Conservation (phyloP, 257 asterid species). For the Schizonepeta tenuifolia region DNA sequence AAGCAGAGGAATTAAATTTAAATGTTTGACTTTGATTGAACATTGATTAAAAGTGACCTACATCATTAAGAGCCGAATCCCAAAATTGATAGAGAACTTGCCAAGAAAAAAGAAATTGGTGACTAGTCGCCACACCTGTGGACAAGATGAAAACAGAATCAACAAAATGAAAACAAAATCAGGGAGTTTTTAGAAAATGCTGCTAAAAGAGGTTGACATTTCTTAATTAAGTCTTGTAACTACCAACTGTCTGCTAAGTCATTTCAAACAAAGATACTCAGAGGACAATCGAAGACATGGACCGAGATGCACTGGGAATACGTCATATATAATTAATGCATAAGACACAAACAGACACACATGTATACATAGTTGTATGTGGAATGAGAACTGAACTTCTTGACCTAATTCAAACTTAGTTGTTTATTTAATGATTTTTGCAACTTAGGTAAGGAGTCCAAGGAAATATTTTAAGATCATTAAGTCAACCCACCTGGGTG, state of each 20-base stretch:
- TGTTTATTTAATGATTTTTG: background rate
- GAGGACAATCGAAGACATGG: background rate
- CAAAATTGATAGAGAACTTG: constrained; percentile 85
- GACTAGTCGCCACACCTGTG: constrained; percentile 80
- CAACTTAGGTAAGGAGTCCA: constrained; percentile 9
- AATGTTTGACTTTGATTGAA: constrained; percentile 4
- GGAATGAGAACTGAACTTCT: constrained; percentile 4
- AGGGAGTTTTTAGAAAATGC: constrained; percentile 15
- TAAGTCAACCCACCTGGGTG: background rate
- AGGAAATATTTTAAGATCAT: background rate
- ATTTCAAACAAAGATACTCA: background rate
- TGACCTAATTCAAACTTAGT: background rate
- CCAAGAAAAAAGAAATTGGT: constrained; percentile 92
- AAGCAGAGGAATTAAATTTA: constrained; percentile 28
- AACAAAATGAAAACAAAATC: constrained; percentile 31
- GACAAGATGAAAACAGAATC: constrained; percentile 32
- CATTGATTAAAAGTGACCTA: constrained; percentile 45
- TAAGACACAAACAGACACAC: background rate
- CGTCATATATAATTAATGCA: background rate
- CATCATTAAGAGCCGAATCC: constrained; percentile 98
- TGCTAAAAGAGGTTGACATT: background rate
- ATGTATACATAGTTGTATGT: background rate
- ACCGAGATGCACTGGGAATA: background rate
- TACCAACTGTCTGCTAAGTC: background rate
- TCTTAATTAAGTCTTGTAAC: constrained; percentile 1